Evolutionary conservation across 371 early-diverging fungal species (phyloP).

Genomic region (Mortierella sp.): DNA sequence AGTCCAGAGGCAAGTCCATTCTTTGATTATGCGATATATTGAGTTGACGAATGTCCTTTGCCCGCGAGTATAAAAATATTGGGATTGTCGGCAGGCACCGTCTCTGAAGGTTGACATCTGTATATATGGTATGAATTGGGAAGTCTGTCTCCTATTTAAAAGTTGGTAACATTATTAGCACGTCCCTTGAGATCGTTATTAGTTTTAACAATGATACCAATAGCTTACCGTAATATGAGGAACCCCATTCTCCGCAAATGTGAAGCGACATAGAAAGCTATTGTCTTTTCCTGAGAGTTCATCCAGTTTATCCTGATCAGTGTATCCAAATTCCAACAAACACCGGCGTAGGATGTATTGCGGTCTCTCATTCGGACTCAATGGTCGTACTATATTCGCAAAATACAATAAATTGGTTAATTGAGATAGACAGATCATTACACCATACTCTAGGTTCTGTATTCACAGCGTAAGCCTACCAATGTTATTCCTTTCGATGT

Average conservation of each 20-base stretch:
- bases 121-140: slow-evolving; percentile 27
- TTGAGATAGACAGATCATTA: not conserved
- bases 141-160: slow-evolving; percentile 31
- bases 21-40: slow-evolving; percentile 79
- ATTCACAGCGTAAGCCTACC: slow-evolving; percentile 54
- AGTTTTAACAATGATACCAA: not conserved
- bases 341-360: slow-evolving; percentile 76
- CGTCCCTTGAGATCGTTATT: not conserved
- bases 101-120: slow-evolving; percentile 73
- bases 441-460: not conserved
- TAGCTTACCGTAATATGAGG: slow-evolving; percentile 55
- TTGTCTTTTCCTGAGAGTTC: slow-evolving; percentile 89
- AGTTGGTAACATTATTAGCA: not conserved
- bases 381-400: slow-evolving; percentile 59
- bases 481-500: slow-evolving; percentile 69
- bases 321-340: slow-evolving; percentile 84
- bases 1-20: slow-evolving; percentile 80
- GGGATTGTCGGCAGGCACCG: slow-evolving; percentile 80
- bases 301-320: slow-evolving; percentile 79
- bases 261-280: slow-evolving; percentile 83
- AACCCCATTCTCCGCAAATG: slow-evolving; percentile 75
- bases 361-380: slow-evolving; percentile 78
- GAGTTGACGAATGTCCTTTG: slow-evolving; percentile 71
- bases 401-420: not conserved
- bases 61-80: slow-evolving; percentile 73